Conservation (phyloP, 257 asterid species). For the Nicotiana attenuata region DNA sequence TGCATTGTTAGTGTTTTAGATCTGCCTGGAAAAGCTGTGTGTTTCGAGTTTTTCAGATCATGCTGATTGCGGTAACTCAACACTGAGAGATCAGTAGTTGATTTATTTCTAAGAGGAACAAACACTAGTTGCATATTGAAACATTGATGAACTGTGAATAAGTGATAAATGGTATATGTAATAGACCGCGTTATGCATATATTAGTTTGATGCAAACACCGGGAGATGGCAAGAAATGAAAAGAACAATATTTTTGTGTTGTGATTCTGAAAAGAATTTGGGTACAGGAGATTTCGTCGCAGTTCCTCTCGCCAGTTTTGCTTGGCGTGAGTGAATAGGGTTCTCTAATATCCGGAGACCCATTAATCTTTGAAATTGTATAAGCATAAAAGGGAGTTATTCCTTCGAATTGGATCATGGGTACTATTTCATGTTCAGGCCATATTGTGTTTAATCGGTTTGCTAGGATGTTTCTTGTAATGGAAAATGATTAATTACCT, state of each 20-base stretch:
- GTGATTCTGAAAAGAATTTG: background rate
- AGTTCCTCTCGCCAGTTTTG: background rate
- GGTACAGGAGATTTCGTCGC: background rate
- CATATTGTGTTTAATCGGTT: background rate
- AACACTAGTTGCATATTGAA: background rate
- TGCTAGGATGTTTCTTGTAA: background rate
- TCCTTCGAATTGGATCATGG: background rate
- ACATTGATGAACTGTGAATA: background rate
- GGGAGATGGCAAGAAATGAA: background rate
- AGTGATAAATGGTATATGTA: background rate
- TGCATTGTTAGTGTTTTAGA: constrained; percentile 7
- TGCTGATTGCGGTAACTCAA: background rate
- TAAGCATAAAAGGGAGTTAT: background rate
- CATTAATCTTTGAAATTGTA: background rate
- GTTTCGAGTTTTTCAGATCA: background rate
- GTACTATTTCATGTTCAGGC: background rate
- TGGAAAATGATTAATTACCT: background rate
- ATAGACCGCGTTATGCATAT: background rate
- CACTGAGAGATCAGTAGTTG: background rate
- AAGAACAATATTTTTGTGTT: background rate
- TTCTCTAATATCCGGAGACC: background rate
- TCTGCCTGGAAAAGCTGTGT: background rate
- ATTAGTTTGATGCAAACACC: background rate
- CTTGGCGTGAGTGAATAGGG: background rate
- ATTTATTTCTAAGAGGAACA: background rate